Evolutionary conservation across 129 eudicot genomes (phyloP), one percentile per base, ranked within the genome.

Genomic region (Logfia minima): DNA sequence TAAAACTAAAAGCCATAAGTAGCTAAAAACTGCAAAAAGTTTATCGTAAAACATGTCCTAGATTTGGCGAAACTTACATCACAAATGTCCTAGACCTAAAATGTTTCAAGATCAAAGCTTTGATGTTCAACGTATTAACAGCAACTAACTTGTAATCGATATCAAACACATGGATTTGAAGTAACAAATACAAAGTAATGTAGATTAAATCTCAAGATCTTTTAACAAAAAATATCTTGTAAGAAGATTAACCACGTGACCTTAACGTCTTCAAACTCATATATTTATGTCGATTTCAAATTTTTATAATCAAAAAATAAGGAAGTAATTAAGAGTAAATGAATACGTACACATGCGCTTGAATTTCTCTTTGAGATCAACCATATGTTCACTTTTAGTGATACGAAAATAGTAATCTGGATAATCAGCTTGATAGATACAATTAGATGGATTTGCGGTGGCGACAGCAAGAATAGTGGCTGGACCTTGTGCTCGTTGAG

Each of bases 341-440:
- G 39, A 32, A 53, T 5, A 70, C 85, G 2, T 81, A 81, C 85
- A 81, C 85, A 81, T 81, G 85, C 86, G 86, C 70, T 70, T 37
- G 75, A 85, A 85, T 43, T 85, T 85, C 61, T 81, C 62, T 78
- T 85, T 85, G 59, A 85, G 80, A 35, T 82, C 81, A n/a, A 83
- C 82, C 88, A 77, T 77, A 72, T 85, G 88, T 23, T 85, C 86
- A 31, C 88, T 85, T 8, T 85, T 85, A 37, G 88, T 85, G 64
- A 85, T 70, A 10, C 86, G 78, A 18, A 85, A 85, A 23, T 85
- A 85, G 71, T 77, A 85, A 55, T 85, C 88, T 0, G 88, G 88
- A 26, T 85, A 85, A 41, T 77, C 83, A 13, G 83, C 77, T 68
- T 85, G 88, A 41, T 74, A 74, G 41, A 85, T 61, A 19, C 88